These are phyloP conservation scores for Daldinia eschscholtzii DNA, from an alignment of 2,329 filamentous ascomycete genomes.

Conservation along the genomic window DNA sequence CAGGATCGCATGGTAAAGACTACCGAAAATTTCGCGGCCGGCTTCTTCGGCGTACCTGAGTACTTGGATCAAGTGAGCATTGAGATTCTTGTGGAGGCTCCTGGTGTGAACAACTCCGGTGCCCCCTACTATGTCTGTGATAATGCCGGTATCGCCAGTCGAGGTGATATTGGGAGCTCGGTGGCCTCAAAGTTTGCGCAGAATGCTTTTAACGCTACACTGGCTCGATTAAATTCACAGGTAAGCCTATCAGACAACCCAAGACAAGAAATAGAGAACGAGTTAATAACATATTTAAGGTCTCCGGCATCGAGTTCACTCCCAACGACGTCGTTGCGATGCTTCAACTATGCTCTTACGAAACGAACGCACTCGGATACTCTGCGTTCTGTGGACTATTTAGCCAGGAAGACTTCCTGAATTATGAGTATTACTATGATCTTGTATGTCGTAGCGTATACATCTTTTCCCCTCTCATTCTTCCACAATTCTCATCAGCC, in stretches of 20 bases:
- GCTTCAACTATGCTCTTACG: conserved; percentile 56
- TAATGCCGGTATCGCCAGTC: conserved; percentile 45
- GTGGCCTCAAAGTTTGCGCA: conserved; percentile 45
- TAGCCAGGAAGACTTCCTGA: conserved; percentile 57
- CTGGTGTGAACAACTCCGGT: conserved; percentile 51
- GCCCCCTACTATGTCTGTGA: conserved; percentile 50
- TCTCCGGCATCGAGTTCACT: conserved; percentile 51
- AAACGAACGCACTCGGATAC: conserved; percentile 57
- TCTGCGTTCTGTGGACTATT: conserved; percentile 59
- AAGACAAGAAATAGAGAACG: not conserved
- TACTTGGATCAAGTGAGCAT: conserved; percentile 52
- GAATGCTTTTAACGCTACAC: conserved; percentile 49
- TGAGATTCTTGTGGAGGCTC: conserved; percentile 52
- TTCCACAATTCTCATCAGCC: conserved; percentile 48
- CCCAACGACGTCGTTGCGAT: conserved; percentile 55
- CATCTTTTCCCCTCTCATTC: not conserved
- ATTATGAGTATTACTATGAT: conserved; percentile 60
- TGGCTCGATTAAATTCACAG: conserved; percentile 50
- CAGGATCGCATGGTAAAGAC: conserved; percentile 54
- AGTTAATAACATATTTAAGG: conserved; percentile 26
- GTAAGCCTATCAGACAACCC: conserved; percentile 23
- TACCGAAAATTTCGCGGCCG: conserved; percentile 51
- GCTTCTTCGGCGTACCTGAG: conserved; percentile 54
- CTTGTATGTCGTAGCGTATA: conserved; percentile 50
- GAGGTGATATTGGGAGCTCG: conserved; percentile 47